phyloP scores from a whole-genome alignment of 805 yeast genomes.

The Wickerhamiella australiensis region DNA sequence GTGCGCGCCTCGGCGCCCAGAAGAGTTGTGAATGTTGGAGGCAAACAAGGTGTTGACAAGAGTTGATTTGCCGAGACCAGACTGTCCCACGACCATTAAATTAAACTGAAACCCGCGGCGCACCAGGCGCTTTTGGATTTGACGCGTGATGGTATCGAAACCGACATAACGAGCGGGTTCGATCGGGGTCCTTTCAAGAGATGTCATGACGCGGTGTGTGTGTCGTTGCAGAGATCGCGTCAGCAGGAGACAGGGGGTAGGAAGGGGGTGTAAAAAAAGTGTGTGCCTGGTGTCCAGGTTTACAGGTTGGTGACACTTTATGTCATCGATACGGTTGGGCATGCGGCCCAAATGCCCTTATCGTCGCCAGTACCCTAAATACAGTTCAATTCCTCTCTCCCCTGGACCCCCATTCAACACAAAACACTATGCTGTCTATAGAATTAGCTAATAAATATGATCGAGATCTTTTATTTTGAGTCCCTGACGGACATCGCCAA shows the following conservation, averaged over 20 bases:
- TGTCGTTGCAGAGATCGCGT: neutral
- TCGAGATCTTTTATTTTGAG: neutral
- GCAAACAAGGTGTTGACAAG: conserved; percentile 82
- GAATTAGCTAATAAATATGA: neutral
- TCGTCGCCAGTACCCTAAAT: no score
- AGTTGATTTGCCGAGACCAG: conserved; percentile 92
- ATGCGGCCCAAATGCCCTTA: no score
- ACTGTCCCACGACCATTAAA: conserved; percentile 79
- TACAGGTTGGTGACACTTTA: neutral
- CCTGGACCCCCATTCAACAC: no score
- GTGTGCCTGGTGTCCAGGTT: neutral
- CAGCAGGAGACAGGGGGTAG: conserved; percentile 1
- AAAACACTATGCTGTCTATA: neutral
- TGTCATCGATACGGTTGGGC: no score
- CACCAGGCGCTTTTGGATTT: conserved; percentile 82
- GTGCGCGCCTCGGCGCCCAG: conserved; percentile 53
- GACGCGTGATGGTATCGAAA: conserved; percentile 89
- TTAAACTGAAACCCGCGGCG: conserved; percentile 92
- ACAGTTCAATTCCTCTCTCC: no score
- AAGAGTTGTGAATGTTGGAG: conserved; percentile 59
- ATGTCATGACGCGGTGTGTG: conserved; percentile 3
- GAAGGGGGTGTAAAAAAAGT: no score
- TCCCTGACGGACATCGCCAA: conserved; percentile 2
- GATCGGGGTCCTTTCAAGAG: conserved; percentile 10
- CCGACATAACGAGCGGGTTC: conserved; percentile 76